A percentile compares a stretch with the other conserved stretches of the same genome.
Conservation (phyloP, 2,329 filamentous ascomycete species). For the Cytospora leucostoma region DNA sequence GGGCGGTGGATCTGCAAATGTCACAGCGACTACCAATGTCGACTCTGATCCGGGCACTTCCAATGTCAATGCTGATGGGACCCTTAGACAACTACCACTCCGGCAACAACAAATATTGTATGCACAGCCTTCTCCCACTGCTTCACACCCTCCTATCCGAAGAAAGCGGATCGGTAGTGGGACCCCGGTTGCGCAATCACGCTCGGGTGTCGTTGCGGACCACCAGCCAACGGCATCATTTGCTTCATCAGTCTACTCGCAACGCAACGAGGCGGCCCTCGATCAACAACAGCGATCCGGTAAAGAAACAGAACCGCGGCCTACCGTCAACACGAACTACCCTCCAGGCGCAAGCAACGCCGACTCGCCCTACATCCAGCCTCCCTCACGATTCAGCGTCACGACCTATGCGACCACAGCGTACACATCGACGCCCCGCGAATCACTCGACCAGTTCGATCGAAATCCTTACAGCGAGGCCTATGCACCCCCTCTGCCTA, state of each 20-base stretch:
- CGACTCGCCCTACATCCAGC: conserved; percentile 47
- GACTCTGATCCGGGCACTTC: conserved; percentile 6
- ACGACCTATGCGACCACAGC: conserved; percentile 62
- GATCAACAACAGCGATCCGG: conserved; percentile 4
- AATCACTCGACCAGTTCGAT: conserved; percentile 37
- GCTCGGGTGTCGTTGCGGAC: conserved; percentile 17
- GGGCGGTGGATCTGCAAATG: conserved; percentile 14
- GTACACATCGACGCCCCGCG: conserved; percentile 43
- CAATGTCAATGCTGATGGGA: neutral
- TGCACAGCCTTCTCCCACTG: conserved; percentile 15
- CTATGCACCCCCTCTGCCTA: conserved; percentile 42
- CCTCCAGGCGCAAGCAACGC: conserved; percentile 19
- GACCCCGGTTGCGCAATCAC: conserved; percentile 9
- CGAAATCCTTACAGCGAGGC: conserved; percentile 22
- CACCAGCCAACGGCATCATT: conserved; percentile 37
- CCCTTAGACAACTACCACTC: neutral
- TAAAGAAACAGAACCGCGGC: conserved; percentile 18
- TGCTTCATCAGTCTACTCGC: conserved; percentile 38
- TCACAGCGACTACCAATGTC: conserved; percentile 13
- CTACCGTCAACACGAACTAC: conserved; percentile 30
- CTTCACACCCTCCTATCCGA: conserved; percentile 25
- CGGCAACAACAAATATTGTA: neutral
- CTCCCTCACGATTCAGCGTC: conserved; percentile 63
- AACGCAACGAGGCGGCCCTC: conserved; percentile 27
- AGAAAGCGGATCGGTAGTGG: conserved; percentile 21